Conservation (phyloP, 108 stramenopile genomes). For the Fistulifera pelliculosa region DNA sequence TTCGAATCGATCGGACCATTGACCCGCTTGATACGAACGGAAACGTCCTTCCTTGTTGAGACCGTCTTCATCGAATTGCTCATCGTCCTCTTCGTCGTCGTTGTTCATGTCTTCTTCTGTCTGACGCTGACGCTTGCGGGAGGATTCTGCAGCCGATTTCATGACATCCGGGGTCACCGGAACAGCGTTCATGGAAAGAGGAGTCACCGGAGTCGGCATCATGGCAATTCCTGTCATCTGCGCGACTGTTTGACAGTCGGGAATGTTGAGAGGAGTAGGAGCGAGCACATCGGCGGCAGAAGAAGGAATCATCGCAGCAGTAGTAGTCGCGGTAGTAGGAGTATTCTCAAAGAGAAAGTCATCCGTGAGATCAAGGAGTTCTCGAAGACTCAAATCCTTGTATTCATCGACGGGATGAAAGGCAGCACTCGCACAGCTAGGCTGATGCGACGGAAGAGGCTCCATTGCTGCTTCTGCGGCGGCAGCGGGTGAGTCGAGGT, state of each 20-base stretch:
- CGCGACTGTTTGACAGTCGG: not conserved
- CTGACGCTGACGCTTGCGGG: not conserved
- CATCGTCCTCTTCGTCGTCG: not conserved
- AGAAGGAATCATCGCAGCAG: too few species aligned
- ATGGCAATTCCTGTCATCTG: not conserved
- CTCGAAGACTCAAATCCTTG: constrained; percentile 10
- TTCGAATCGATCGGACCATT: constrained; percentile 9
- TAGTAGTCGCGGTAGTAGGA: too few species aligned
- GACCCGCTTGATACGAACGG: constrained; percentile 10
- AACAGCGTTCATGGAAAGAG: not conserved
- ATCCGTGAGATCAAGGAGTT: constrained; percentile 9
- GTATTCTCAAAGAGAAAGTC: constrained; percentile 14
- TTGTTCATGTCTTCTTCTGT: not conserved
- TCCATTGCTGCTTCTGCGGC: too few species aligned
- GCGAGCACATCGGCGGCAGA: not conserved
- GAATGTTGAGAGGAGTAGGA: not conserved
- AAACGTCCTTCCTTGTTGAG: constrained; percentile 3
- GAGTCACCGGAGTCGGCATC: not conserved
- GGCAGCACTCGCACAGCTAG: not conserved
- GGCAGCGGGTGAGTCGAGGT: not conserved
- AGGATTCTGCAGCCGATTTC: not conserved
- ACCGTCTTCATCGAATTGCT: not conserved
- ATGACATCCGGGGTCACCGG: not conserved
- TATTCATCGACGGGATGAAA: constrained; percentile 9
- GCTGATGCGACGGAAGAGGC: not conserved